Base-by-base conservation (phyloP, 2,329 filamentous ascomycete species). In the Pyricularia grisea region DNA sequence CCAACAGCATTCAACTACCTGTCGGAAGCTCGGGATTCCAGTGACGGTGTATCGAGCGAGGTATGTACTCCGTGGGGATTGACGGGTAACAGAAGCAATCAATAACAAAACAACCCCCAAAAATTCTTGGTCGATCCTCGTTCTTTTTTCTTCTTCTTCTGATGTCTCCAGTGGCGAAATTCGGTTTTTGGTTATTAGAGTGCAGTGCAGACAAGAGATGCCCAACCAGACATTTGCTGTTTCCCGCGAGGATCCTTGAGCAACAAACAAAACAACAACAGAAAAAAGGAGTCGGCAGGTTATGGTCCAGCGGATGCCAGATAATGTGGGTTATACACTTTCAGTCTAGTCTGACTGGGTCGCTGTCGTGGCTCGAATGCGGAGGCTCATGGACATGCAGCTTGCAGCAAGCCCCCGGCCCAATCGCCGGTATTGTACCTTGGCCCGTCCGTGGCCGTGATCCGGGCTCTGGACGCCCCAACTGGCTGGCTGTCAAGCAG, bases 281-380 rank as follows among this genome's bases (percentile, higher is more conserved):
- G 6, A 50, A 20, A 20, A 50, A 50, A 50, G 20, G 20, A 50
- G 20, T 50, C 42, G 42, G 42, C 60, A 30, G 28, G 60, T 64
- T 64, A 30, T 64, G 60, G 25, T 3, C 25, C 6, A 23, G n/a
- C 14, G 31, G 25, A 36, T 27, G 63, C 27, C 28, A 25, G 63
- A 65, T 25, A 65, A 65, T n/a, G 63, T 61, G 58, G 58, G 58
- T 61, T 61, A n/a, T 61, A 61, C 58, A 61, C 58, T 23, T 61
- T n/a, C 25, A 27, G 58, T 27, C 58, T 61, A 61, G 58, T 61
- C 58, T 61, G 58, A 3, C 25, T 61, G 58, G 58, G 58, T 25
- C 71, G 74, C 73, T 79, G 78, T 79, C 78, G 78, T 79, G 78
- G 78, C 78, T 79, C 78, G 78, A 79, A 78, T 79, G 78, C 78